Evolutionary conservation across 1,284 basidiomycete species (phyloP).

Genomic region (Pyrrhoderma noxium): DNA sequence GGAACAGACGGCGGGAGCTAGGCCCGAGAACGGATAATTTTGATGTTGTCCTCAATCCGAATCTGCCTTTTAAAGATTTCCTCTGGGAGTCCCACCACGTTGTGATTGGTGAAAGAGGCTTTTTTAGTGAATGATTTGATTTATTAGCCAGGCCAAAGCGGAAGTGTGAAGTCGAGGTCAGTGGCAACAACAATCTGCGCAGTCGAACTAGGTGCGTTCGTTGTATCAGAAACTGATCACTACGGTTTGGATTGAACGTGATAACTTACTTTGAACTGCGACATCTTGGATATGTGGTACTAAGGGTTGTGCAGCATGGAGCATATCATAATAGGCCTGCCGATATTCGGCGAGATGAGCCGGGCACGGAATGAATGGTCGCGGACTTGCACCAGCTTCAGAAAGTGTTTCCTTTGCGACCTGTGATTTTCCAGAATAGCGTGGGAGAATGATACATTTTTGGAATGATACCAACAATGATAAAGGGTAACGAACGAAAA

Average conservation of each 20-base stretch:
- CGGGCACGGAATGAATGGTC: conserved; percentile 11
- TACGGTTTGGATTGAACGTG: background rate
- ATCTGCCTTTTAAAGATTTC: no score
- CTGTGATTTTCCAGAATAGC: conserved; percentile 1
- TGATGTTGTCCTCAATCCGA: no score
- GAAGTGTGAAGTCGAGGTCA: conserved; percentile 14
- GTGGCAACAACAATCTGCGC: conserved; percentile 12
- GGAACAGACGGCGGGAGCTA: no score
- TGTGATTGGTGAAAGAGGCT: no score
- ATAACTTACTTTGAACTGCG: conserved; percentile 10
- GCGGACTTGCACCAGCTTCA: conserved; percentile 13
- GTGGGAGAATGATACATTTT: background rate
- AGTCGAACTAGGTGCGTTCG: conserved; percentile 8
- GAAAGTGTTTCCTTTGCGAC: conserved; percentile 14
- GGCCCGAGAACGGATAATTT: no score
- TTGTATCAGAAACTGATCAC: background rate
- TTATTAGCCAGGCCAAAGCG: conserved; percentile 1
- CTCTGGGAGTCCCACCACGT: no score
- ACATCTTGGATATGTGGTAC: conserved; percentile 11
- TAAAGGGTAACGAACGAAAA: background rate
- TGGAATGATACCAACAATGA: background rate
- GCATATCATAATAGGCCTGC: conserved; percentile 12
- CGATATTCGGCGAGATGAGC: conserved; percentile 5
- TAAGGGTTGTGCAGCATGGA: conserved; percentile 7
- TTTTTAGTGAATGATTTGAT: no score